These are phyloP conservation scores for Coemansia sp. DNA, from an alignment of 192 early-diverging fungal genomes.

Conservation along the genomic window DNA sequence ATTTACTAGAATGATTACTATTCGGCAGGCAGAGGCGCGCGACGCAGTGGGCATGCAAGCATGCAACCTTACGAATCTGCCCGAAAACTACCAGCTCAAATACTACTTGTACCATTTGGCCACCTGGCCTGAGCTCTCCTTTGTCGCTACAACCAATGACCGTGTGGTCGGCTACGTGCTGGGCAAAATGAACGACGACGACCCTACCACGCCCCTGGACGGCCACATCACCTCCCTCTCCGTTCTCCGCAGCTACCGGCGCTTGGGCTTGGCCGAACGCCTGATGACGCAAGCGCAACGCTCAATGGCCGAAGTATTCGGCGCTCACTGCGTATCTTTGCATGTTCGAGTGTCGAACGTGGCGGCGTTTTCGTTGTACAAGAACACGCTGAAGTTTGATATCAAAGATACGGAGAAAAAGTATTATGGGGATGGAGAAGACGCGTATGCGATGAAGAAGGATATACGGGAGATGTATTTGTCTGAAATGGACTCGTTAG, in stretches of 20 bases:
- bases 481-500: constrained; percentile 31
- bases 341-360: constrained; percentile 93
- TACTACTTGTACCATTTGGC: constrained; percentile 88
- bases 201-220: constrained; percentile 62
- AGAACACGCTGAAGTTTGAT: constrained; percentile 86
- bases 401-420: constrained; percentile 89
- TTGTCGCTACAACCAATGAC: constrained; percentile 88
- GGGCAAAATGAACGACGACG: constrained; percentile 95
- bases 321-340: constrained; percentile 84
- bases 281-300: constrained; percentile 87
- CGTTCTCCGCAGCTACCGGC: constrained; percentile 94
- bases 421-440: constrained; percentile 98
- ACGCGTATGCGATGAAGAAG: constrained; percentile 75
- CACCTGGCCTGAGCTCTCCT: constrained; percentile 91
- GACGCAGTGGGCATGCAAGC: constrained; percentile 84
- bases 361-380: constrained; percentile 91
- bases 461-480: constrained; percentile 22
- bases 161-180: constrained; percentile 96
- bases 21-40: constrained; percentile 39
- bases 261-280: constrained; percentile 95
- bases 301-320: constrained; percentile 87
- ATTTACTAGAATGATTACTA: constrained; percentile 37
- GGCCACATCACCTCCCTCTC: constrained; percentile 97
- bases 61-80: constrained; percentile 95
- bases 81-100: constrained; percentile 99